Percentiles rank a stretch among this genome's conserved stretches.
Evolutionary conservation across 2,329 filamentous ascomycete genomes (phyloP).

Genomic region (Penicillium sp.): DNA sequence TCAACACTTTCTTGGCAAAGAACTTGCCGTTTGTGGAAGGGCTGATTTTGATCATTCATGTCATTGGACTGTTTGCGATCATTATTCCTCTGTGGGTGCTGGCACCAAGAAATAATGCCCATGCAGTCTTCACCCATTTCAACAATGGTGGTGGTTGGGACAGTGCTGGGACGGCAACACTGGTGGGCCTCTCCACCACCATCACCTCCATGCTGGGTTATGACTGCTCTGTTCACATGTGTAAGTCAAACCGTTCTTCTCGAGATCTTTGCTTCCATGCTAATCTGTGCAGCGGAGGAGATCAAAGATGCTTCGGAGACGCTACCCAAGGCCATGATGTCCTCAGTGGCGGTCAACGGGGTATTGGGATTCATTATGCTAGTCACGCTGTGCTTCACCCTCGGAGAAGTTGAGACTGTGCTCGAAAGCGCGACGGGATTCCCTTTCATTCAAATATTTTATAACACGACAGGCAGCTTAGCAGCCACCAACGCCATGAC

Average conservation of each 20-base stretch:
- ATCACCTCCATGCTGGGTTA: conserved; percentile 44
- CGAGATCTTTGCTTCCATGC: background rate
- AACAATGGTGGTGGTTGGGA: conserved; percentile 43
- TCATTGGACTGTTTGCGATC: conserved; percentile 44
- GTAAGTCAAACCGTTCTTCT: conserved; percentile 26
- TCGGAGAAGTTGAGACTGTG: conserved; percentile 49
- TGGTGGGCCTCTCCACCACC: conserved; percentile 42
- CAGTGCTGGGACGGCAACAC: conserved; percentile 35
- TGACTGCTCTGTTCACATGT: conserved; percentile 48
- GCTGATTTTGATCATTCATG: conserved; percentile 43
- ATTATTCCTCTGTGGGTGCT: conserved; percentile 45
- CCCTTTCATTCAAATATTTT: conserved; percentile 60
- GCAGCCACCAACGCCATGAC: conserved; percentile 53
- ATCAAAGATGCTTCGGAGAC: conserved; percentile 49
- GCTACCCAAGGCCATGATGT: conserved; percentile 53
- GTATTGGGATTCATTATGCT: conserved; percentile 56
- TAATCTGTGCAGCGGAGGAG: conserved; percentile 36
- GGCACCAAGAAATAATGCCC: conserved; percentile 37
- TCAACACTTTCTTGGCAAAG: conserved; percentile 43
- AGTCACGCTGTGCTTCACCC: conserved; percentile 55
- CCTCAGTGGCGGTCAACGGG: conserved; percentile 51
- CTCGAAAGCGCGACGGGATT: conserved; percentile 50
- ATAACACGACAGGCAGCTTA: conserved; percentile 49
- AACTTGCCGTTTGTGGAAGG: conserved; percentile 41
- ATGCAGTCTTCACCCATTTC: conserved; percentile 43